Evolutionary conservation across 2,329 filamentous ascomycete species (phyloP).

Genomic region (Pezicula neosporulosa): DNA sequence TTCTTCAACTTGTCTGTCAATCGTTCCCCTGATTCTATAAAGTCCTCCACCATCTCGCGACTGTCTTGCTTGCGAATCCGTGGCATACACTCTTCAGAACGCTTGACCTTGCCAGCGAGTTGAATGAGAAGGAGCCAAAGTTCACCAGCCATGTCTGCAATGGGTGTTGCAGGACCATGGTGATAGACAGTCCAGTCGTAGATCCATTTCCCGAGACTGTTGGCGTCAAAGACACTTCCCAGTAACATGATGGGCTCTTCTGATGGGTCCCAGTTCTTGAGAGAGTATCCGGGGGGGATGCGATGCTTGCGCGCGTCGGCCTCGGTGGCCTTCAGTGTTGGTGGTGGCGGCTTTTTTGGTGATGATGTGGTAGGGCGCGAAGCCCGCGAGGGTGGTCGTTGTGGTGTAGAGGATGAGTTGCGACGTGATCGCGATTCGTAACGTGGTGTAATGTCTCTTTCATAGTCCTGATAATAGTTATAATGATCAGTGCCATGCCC

Average conservation of each 20-base stretch:
- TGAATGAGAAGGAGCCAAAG: constrained; percentile 95
- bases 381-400: constrained; percentile 10
- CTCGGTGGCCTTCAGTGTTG: constrained; percentile 46
- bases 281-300: constrained; percentile 86
- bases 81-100: constrained; percentile 73
- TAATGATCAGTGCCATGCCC: constrained; percentile 32
- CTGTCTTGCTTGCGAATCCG: constrained; percentile 71
- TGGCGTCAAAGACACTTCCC: constrained; percentile 94
- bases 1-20: constrained; percentile 81
- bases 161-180: constrained; percentile 75
- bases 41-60: constrained; percentile 81
- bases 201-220: constrained; percentile 98
- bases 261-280: constrained; percentile 97
- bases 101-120: constrained; percentile 89
- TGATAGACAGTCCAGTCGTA: constrained; percentile 98
- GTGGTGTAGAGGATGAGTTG: constrained; percentile 14
- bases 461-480: constrained; percentile 28
- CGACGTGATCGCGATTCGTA: constrained; percentile 14
- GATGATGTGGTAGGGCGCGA: not conserved
- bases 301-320: constrained; percentile 60
- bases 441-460: constrained; percentile 25
- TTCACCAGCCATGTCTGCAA: constrained; percentile 89
- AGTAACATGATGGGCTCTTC: constrained; percentile 93
- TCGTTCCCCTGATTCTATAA: constrained; percentile 83
- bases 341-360: not conserved